Percentiles rank a stretch among this genome's conserved stretches.
Evolutionary conservation across 345 rosid species (phyloP).

Genomic region (Gossypium longicalyx): DNA sequence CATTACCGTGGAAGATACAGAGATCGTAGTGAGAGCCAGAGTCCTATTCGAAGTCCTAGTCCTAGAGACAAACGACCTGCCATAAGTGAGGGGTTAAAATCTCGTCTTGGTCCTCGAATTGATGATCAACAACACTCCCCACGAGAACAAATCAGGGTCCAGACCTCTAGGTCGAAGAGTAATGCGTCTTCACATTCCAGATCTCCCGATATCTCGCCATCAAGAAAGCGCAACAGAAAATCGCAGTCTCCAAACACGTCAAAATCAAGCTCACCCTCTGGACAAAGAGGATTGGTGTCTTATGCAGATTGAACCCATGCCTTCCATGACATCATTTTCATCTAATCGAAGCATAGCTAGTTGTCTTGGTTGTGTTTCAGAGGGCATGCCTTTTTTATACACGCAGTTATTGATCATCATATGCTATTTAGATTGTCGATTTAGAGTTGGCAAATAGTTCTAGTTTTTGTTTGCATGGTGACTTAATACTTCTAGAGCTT

Average conservation of each 20-base stretch:
- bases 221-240: conserved; percentile 23
- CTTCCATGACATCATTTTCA: neutral
- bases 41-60: conserved; percentile 56
- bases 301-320: conserved; percentile 56
- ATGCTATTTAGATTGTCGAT: neutral
- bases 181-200: conserved; percentile 32
- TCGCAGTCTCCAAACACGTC: conserved; percentile 45
- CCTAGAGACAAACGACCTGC: conserved; percentile 52
- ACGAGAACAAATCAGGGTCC: conserved; percentile 30
- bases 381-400: neutral
- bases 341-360: neutral
- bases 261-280: conserved; percentile 61
- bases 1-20: conserved; percentile 43
- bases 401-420: neutral
- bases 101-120: conserved; percentile 60
- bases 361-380: neutral
- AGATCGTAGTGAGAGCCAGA: conserved; percentile 48
- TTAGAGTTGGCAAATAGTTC: neutral
- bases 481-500: neutral
- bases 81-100: conserved; percentile 62
- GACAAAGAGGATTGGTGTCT: conserved; percentile 67
- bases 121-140: conserved; percentile 32
- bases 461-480: neutral
- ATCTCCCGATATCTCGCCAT: conserved; percentile 39
- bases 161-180: conserved; percentile 38